These are phyloP conservation scores for Pestalotiopsis sp. DNA, from an alignment of 2,329 filamentous ascomycete genomes.

Conservation along the genomic window DNA sequence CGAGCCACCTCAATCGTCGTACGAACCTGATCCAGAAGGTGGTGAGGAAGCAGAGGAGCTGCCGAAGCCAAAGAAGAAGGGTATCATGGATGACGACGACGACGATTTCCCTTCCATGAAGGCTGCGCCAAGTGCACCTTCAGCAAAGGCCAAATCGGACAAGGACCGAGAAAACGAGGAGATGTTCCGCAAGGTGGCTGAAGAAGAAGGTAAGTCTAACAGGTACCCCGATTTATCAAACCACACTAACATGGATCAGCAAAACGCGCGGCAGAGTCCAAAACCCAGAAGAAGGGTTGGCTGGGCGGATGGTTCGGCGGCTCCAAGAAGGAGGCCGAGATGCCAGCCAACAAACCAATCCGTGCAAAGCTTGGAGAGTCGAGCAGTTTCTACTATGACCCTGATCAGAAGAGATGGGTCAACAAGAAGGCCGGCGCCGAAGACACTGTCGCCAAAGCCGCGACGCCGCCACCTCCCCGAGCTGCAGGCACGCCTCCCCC, in stretches of 20 bases:
- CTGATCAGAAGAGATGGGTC: slow-evolving; percentile 96
- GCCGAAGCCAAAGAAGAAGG: slow-evolving; percentile 71
- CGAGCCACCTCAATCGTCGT: slow-evolving; percentile 52
- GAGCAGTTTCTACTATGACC: slow-evolving; percentile 91
- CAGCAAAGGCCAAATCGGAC: slow-evolving; percentile 64
- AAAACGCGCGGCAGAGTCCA: slow-evolving; percentile 59
- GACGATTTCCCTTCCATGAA: slow-evolving; percentile 61
- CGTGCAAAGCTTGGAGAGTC: slow-evolving; percentile 93
- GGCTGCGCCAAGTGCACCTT: slow-evolving; percentile 30
- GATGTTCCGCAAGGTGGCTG: slow-evolving; percentile 82
- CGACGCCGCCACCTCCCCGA: slow-evolving; percentile 80
- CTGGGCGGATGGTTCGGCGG: slow-evolving; percentile 85
- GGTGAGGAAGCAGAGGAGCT: slow-evolving; percentile 49
- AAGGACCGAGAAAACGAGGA: slow-evolving; percentile 82
- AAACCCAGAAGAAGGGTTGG: slow-evolving; percentile 69
- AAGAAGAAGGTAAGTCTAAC: slow-evolving; percentile 64
- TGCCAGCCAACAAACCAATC: slow-evolving; percentile 64
- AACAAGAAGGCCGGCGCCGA: slow-evolving; percentile 87
- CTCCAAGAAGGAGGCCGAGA: slow-evolving; percentile 60
- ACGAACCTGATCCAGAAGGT: slow-evolving; percentile 53
- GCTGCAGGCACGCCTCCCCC: slow-evolving; percentile 56
- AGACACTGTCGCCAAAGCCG: slow-evolving; percentile 58
- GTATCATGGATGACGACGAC: slow-evolving; percentile 81
- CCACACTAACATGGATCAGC: slow-evolving; percentile 43
- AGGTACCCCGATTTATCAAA: neutral